Conservation (phyloP, 2,329 filamentous ascomycete genomes). For the Teratosphaeria zuluensis region DNA sequence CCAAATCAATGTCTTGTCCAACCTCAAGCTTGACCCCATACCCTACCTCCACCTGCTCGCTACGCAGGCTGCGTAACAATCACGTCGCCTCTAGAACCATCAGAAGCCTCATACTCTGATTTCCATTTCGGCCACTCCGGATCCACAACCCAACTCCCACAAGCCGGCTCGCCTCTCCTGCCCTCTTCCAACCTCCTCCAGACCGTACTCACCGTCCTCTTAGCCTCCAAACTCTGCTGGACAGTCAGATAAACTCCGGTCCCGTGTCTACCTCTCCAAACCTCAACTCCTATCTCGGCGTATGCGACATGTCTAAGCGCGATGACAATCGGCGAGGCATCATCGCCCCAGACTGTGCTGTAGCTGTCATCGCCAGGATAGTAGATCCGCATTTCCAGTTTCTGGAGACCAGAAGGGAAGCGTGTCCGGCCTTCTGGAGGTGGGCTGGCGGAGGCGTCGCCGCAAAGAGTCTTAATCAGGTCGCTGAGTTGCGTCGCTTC, state of each 20-base stretch:
- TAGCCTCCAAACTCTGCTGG: constrained; percentile 8
- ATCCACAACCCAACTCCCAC: constrained; percentile 24
- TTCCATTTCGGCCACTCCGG: constrained; percentile 21
- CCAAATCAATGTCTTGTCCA: background rate
- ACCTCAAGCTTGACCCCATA: background rate
- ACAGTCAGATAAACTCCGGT: constrained; percentile 24
- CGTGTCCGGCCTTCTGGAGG: background rate
- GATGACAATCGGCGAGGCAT: constrained; percentile 27
- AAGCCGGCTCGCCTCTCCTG: constrained; percentile 13
- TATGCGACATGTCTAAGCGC: constrained; percentile 28
- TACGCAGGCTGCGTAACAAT: background rate
- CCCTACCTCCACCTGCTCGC: background rate
- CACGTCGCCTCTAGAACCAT: background rate
- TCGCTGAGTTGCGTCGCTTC: constrained; percentile 23
- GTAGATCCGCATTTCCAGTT: constrained; percentile 31
- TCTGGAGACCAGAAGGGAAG: constrained; percentile 11
- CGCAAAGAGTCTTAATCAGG: constrained; percentile 26
- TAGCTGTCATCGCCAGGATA: constrained; percentile 31
- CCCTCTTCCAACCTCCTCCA: constrained; percentile 24
- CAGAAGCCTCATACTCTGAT: background rate
- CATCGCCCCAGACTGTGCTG: constrained; percentile 30
- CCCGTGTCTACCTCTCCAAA: constrained; percentile 23
- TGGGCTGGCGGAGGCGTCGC: constrained; percentile 11
- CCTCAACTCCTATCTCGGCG: constrained; percentile 29
- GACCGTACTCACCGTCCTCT: constrained; percentile 19